These are phyloP conservation scores for Pythium apleroticum DNA, from an alignment of 352 stramenopile genomes.

Conservation along the genomic window DNA sequence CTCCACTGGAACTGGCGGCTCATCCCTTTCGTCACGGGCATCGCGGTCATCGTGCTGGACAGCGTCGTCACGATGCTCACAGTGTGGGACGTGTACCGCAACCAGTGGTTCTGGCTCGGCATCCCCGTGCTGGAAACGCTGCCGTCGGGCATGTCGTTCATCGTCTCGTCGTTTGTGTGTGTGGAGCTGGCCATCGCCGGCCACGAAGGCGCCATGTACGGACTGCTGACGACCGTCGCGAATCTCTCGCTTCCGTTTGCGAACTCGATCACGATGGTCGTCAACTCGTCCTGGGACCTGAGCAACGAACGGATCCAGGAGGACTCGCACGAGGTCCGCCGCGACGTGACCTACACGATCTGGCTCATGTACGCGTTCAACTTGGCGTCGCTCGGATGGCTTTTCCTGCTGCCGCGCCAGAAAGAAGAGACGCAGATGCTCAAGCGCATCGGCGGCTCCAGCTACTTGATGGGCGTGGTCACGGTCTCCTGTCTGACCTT, in stretches of 20 bases:
- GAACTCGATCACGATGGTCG: conserved; percentile 19
- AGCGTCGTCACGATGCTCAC: conserved; percentile 23
- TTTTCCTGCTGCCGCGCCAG: conserved; percentile 31
- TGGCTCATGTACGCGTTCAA: conserved; percentile 23
- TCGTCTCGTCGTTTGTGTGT: conserved; percentile 25
- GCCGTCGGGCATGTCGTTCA: conserved; percentile 23
- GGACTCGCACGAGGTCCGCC: conserved; percentile 19
- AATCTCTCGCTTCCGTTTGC: conserved; percentile 28
- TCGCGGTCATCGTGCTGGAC: conserved; percentile 28
- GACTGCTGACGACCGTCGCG: conserved; percentile 26
- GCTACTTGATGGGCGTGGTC: conserved; percentile 17
- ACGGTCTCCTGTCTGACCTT: conserved; percentile 24
- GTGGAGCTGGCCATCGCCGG: conserved; percentile 30
- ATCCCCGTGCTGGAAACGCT: conserved; percentile 26
- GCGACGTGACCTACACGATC: conserved; percentile 28
- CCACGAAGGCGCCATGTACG: conserved; percentile 35
- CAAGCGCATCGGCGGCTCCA: conserved; percentile 28
- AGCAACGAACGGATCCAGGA: conserved; percentile 10
- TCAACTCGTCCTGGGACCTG: conserved; percentile 22
- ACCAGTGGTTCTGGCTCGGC: conserved; percentile 30
- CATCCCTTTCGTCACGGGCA: conserved; percentile 15
- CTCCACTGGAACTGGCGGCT: conserved; percentile 28
- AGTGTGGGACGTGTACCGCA: conserved; percentile 28
- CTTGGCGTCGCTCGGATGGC: neutral
- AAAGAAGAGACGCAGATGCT: conserved; percentile 31